A percentile compares a stretch with the other conserved stretches of the same genome.
These are phyloP conservation scores for Termitomyces sp. DNA, from an alignment of 768 basidiomycete species.

Conservation along the genomic window DNA sequence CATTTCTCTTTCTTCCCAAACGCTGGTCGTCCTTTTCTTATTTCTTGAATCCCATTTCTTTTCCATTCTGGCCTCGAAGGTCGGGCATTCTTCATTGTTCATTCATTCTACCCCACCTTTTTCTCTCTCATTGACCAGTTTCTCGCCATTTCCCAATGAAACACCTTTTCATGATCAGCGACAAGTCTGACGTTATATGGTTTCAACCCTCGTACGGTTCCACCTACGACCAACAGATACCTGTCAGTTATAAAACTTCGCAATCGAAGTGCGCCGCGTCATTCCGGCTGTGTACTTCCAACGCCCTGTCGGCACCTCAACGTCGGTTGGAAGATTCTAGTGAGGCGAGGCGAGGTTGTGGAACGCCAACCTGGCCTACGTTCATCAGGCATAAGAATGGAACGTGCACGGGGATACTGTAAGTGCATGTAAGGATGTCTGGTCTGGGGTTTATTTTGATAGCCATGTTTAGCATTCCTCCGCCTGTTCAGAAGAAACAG, in stretches of 20 bases:
- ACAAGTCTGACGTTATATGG: conserved; percentile 12
- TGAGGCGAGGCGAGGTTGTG: conserved; percentile 16
- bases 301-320: background rate
- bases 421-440: conserved; percentile 4
- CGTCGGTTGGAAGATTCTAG: conserved; percentile 2
- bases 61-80: conserved; percentile 9
- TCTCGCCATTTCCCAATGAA: background rate
- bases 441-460: background rate
- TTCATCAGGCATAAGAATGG: conserved; percentile 18
- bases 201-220: conserved; percentile 11
- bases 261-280: conserved; percentile 13
- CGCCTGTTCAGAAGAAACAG: background rate
- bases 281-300: conserved; percentile 19
- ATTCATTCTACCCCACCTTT: background rate
- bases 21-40: conserved; percentile 17
- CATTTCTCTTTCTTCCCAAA: conserved; percentile 14
- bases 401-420: conserved; percentile 24
- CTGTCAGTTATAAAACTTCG: conserved; percentile 18
- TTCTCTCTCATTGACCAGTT: background rate
- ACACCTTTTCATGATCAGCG: background rate
- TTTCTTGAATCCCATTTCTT: background rate
- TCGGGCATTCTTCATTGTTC: conserved; percentile 1
- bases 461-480: conserved; percentile 6
- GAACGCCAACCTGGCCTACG: conserved; percentile 19
- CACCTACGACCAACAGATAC: conserved; percentile 17